Conservation (phyloP, 2,329 filamentous ascomycete genomes). For the Fusarium dimerum region DNA sequence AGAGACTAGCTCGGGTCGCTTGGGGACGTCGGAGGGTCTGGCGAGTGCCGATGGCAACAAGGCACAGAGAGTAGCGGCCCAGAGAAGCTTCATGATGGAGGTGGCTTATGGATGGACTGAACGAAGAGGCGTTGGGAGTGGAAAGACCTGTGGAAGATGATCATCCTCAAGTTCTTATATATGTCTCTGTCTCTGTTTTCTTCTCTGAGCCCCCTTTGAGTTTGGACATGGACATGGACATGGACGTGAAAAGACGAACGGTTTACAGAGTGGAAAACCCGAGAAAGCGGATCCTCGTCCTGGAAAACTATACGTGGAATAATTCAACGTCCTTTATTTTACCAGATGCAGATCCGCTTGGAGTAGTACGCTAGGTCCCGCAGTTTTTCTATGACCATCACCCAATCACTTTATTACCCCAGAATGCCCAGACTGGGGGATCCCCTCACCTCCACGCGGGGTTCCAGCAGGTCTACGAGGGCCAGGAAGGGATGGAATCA, state of each 20-base stretch:
- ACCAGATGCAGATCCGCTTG: not conserved
- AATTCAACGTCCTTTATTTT: not conserved
- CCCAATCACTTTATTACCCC: not conserved
- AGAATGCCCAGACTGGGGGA: not conserved
- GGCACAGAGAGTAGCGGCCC: constrained; percentile 8
- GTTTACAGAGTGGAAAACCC: not conserved
- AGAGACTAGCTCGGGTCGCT: constrained; percentile 18
- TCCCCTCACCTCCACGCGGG: not conserved
- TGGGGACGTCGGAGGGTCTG: constrained; percentile 9
- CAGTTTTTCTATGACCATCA: not conserved
- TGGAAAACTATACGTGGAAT: not conserved
- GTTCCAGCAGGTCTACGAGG: not conserved
- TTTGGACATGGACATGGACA: no score
- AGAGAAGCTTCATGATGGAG: constrained; percentile 13
- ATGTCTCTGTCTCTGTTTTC: no score
- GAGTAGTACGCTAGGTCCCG: not conserved
- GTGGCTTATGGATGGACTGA: not conserved
- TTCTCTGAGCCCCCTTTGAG: no score
- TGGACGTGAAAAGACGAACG: not conserved
- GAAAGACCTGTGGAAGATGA: not conserved
- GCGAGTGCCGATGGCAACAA: constrained; percentile 13
- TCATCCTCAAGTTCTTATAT: no score
- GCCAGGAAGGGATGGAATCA: no score
- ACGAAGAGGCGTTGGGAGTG: not conserved
- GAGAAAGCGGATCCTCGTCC: not conserved